phyloP scores from a whole-genome alignment of 2,329 filamentous ascomycete species.

The Juglanconis sp. region DNA sequence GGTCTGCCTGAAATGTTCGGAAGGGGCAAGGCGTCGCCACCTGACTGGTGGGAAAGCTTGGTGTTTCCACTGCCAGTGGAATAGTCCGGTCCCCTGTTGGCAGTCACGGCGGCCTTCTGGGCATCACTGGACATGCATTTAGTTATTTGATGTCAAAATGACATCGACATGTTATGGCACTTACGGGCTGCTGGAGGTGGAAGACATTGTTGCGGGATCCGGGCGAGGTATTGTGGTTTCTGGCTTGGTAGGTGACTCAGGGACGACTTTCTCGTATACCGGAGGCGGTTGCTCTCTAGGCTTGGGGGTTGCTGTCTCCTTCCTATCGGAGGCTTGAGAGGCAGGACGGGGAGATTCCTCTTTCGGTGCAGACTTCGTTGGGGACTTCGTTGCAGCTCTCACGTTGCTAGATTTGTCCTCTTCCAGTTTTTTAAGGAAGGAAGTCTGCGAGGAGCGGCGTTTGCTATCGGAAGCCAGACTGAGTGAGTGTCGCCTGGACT shows the following conservation, averaged over 20 bases:
- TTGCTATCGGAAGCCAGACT: constrained; percentile 1
- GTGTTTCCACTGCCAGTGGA: not conserved
- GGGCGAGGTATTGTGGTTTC: not conserved
- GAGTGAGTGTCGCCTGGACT: constrained; percentile 5
- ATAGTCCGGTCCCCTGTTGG: constrained; percentile 3
- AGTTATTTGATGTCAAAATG: not conserved
- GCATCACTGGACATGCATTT: not conserved
- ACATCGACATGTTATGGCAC: not conserved
- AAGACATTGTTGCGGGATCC: not conserved
- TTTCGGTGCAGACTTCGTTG: not conserved
- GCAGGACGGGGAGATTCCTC: not conserved
- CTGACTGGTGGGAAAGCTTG: constrained; percentile 1
- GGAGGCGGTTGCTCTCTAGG: not conserved
- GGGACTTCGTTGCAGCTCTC: not conserved
- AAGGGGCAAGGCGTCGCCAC: not conserved
- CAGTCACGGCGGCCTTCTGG: constrained; percentile 6
- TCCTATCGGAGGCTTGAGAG: not conserved
- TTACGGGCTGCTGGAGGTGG: constrained; percentile 11
- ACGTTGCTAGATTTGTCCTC: not conserved
- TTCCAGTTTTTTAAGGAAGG: not conserved
- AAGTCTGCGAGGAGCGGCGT: not conserved
- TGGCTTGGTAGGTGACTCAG: not conserved
- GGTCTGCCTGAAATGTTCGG: constrained; percentile 4
- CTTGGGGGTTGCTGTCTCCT: not conserved
- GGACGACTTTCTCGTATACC: not conserved